These are phyloP conservation scores for Tilletia walkeri DNA, from an alignment of 1,284 basidiomycete species.

Conservation along the genomic window DNA sequence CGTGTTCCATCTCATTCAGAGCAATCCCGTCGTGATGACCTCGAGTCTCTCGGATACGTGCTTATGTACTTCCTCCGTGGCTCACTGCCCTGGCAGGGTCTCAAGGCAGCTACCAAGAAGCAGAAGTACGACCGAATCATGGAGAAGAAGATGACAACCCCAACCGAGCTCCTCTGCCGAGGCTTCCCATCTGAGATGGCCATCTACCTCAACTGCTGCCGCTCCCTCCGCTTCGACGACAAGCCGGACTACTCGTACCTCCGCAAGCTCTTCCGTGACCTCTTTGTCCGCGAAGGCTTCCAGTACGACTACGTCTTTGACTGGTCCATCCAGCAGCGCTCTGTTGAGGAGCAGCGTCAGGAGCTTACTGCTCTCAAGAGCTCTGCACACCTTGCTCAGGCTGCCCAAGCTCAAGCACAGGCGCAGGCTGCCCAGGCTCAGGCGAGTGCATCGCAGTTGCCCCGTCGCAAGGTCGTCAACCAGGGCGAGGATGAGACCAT, in stretches of 20 bases:
- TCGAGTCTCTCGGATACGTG: slow-evolving; percentile 55
- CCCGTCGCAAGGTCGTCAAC: slow-evolving; percentile 51
- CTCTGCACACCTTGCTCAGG: slow-evolving; percentile 13
- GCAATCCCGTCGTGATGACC: slow-evolving; percentile 55
- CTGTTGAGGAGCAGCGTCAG: slow-evolving; percentile 41
- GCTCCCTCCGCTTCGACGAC: slow-evolving; percentile 56
- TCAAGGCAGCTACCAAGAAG: slow-evolving; percentile 56
- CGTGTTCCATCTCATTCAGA: slow-evolving; percentile 25
- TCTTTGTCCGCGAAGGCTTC: slow-evolving; percentile 56
- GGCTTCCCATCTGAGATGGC: slow-evolving; percentile 57
- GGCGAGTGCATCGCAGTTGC: slow-evolving; percentile 39
- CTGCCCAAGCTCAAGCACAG: slow-evolving; percentile 28
- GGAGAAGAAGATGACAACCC: slow-evolving; percentile 57
- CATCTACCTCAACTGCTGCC: slow-evolving; percentile 57
- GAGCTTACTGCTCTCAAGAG: slow-evolving; percentile 27
- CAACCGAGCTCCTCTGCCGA: slow-evolving; percentile 56
- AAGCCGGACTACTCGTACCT: slow-evolving; percentile 57
- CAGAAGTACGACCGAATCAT: slow-evolving; percentile 57
- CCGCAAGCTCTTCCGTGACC: slow-evolving; percentile 57
- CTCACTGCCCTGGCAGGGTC: slow-evolving; percentile 55
- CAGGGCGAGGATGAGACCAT: slow-evolving; percentile 20
- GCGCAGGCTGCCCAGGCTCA: slow-evolving; percentile 18
- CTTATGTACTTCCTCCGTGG: slow-evolving; percentile 56
- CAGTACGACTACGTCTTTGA: slow-evolving; percentile 57
- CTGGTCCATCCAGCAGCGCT: slow-evolving; percentile 54